Percentiles rank a stretch among this genome's conserved stretches.
Evolutionary conservation across 352 stramenopile species (phyloP).

Genomic region (Globisporangium splendens): DNA sequence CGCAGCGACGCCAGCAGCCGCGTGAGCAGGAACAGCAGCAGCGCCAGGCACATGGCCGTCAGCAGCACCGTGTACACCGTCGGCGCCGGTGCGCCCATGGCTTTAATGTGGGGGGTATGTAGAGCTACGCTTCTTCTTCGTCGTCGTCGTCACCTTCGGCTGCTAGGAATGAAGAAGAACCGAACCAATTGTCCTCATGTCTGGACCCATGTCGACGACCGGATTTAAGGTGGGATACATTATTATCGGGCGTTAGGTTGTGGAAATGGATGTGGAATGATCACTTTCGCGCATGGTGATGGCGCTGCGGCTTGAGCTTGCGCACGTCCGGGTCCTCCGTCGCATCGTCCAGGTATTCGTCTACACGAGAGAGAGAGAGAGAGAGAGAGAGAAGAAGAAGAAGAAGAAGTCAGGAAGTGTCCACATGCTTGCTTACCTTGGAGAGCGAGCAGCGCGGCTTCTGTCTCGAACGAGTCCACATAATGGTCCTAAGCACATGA

Average conservation of each 20-base stretch:
- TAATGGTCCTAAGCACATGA: constrained; percentile 32
- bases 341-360: constrained; percentile 67
- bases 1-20: constrained; percentile 59
- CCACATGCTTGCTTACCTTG: constrained; percentile 28
- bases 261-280: no score
- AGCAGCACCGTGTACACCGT: constrained; percentile 78
- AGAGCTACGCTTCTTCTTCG: no score
- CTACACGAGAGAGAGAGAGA: constrained; percentile 16
- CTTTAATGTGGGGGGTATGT: no score
- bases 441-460: constrained; percentile 46
- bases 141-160: no score
- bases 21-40: constrained; percentile 72
- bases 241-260: no score
- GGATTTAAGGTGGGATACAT: no score
- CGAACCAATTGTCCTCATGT: no score
- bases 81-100: constrained; percentile 38
- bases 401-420: not conserved
- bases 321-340: constrained; percentile 58
- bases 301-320: constrained; percentile 33
- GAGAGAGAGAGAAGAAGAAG: not conserved
- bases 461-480: constrained; percentile 57
- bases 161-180: no score
- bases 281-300: constrained; percentile 14
- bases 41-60: constrained; percentile 65
- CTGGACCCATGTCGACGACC: no score